Percentiles rank a stretch among this genome's conserved stretches.
phyloP scores from a whole-genome alignment of 2,329 filamentous ascomycete species.

The Plenodomus tracheiphilus region DNA sequence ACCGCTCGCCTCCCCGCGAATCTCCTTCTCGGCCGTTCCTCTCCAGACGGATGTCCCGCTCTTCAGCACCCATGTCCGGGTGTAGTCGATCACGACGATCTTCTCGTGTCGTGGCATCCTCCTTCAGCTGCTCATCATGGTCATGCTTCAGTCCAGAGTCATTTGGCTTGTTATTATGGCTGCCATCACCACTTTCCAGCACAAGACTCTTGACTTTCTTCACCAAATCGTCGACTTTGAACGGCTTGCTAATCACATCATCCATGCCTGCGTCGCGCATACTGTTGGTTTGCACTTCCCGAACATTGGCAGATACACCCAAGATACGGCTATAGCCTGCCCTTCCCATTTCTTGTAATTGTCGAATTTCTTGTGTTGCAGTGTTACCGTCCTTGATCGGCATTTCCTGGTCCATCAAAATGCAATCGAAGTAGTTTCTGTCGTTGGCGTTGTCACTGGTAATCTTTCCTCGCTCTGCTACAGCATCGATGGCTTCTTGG shows the following conservation, averaged over 20 bases:
- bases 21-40: not conserved
- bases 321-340: slow-evolving; percentile 41
- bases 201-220: slow-evolving; percentile 31
- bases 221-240: slow-evolving; percentile 43
- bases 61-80: not conserved
- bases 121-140: not conserved
- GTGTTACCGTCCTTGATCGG: slow-evolving; percentile 49
- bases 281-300: slow-evolving; percentile 36
- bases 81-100: not conserved
- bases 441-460: slow-evolving; percentile 11
- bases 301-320: slow-evolving; percentile 46
- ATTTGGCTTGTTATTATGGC: slow-evolving; percentile 6
- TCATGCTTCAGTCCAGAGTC: not conserved
- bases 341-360: slow-evolving; percentile 39
- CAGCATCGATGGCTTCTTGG: slow-evolving; percentile 49
- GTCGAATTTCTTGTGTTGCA: slow-evolving; percentile 45
- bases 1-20: not conserved
- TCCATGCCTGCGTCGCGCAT: slow-evolving; percentile 46
- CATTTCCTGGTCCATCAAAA: slow-evolving; percentile 53
- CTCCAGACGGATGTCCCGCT: not conserved
- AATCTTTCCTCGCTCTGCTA: slow-evolving; percentile 30
- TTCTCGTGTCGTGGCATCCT: not conserved
- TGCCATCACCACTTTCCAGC: slow-evolving; percentile 10
- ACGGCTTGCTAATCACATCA: slow-evolving; percentile 45
- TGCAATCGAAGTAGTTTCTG: slow-evolving; percentile 44